These are phyloP conservation scores for Vaccinium macrocarpon DNA, from an alignment of 148 eudicot genomes.

Conservation along the genomic window DNA sequence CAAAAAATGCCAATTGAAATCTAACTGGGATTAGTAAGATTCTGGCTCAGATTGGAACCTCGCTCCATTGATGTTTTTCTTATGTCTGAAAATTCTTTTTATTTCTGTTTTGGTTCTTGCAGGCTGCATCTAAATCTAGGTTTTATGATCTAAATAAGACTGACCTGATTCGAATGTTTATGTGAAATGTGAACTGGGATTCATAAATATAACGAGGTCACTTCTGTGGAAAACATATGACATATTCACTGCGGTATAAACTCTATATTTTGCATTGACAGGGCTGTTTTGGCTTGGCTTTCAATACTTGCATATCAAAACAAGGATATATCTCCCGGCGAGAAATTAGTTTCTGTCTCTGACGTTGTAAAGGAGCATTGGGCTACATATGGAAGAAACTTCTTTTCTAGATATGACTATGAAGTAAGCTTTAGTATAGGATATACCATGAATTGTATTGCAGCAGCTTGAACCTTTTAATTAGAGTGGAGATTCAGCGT, in stretches of 20 bases:
- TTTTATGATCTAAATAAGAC: not conserved
- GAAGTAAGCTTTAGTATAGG: slow-evolving; percentile 54
- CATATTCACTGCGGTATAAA: not conserved
- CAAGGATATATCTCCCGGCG: slow-evolving; percentile 71
- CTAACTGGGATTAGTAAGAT: not conserved
- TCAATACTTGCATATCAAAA: slow-evolving; percentile 81
- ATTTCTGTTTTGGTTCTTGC: not conserved
- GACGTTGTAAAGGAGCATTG: slow-evolving; percentile 93
- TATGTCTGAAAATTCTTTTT: not conserved
- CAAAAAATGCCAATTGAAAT: not conserved
- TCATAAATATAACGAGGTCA: not conserved
- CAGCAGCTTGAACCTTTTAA: slow-evolving; percentile 6
- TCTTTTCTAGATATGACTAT: slow-evolving; percentile 97
- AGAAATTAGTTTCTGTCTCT: slow-evolving; percentile 71
- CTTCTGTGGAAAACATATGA: not conserved
- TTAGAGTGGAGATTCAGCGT: not conserved
- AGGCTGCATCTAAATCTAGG: not conserved
- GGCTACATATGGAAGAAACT: slow-evolving; percentile 95
- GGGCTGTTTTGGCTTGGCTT: slow-evolving; percentile 99
- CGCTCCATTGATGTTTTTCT: not conserved
- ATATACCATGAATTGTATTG: slow-evolving; percentile 2
- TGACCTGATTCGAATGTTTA: not conserved
- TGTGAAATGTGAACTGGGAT: not conserved
- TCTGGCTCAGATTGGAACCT: slow-evolving; percentile 2
- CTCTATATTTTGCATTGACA: slow-evolving; percentile 22